Evolutionary conservation across 768 basidiomycete genomes (phyloP), one percentile per base, ranked within the genome.

Genomic region (Lactarius trivialis): DNA sequence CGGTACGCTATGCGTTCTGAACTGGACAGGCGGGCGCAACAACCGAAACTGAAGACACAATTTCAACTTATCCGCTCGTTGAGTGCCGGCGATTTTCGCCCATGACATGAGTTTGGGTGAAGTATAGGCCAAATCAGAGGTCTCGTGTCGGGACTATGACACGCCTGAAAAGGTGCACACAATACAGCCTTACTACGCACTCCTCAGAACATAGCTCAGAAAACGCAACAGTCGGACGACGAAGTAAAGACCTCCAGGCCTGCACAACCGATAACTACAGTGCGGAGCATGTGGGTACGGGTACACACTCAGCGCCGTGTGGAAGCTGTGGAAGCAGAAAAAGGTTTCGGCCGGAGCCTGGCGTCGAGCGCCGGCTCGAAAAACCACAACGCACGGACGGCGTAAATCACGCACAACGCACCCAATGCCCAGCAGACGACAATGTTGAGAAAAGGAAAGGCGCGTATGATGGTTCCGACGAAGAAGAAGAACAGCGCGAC

Each of bases 331-430:
- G 55, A 34, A 26, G 61, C 28, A 33, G 49, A 57, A 43, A 61
- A 55, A 21, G 55, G 55, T 33, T 45, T 56, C 32, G 55, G 61
- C 4, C 55, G 55, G 39, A 45, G 49, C 33, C 55, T 56, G 14
- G 56, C 50, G 7, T 57, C 61, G 19, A 61, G 61, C 11, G 61
- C 61, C 24, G 55, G 61, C 32, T 57, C 55, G 43, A 43, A 57
- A 17, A 24, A 52, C 61, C 61, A 61, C 21, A 61, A 21, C 7
- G 17, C 32, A 11, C 39, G 26, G 14, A 61, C 41, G n/a, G 37
- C 52, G 32, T 30, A 2, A 21, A 36, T 9, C 50, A 51, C 52
- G 17, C 51, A 34, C 5, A 57, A 2, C 19, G 52, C 7, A 7
- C 55, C 61, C 6, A 45, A 19, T 7, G 15, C 32, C 7, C 12